phyloP scores from a whole-genome alignment of 2,329 filamentous ascomycete genomes.

The Fusarium nodosum region DNA sequence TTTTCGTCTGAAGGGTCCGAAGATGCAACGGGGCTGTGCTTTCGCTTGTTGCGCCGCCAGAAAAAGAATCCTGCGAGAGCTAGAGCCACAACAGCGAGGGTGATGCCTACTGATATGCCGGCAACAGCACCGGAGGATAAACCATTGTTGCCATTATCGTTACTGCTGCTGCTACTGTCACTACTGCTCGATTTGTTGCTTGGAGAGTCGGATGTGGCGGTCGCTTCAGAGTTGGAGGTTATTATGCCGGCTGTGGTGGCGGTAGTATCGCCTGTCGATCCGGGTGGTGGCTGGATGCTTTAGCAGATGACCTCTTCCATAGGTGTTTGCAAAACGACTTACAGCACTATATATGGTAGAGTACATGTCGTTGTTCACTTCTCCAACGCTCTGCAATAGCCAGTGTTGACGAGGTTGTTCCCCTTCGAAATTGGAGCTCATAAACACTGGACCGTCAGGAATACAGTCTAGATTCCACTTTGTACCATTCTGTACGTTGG shows the following conservation, averaged over 20 bases:
- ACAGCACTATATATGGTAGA: constrained; percentile 50
- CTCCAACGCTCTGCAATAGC: constrained; percentile 52
- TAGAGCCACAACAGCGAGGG: constrained; percentile 22
- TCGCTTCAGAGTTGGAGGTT: constrained; percentile 2
- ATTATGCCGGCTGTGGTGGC: constrained; percentile 1
- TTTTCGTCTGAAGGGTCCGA: not conserved
- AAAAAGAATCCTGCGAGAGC: constrained; percentile 21
- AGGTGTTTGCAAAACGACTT: accelerated
- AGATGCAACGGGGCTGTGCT: not conserved
- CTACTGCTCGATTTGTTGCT: not conserved
- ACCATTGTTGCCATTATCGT: not conserved
- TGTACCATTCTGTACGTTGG: constrained; percentile 53
- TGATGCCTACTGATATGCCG: constrained; percentile 12
- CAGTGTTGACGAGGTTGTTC: constrained; percentile 53
- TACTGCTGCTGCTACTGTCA: not conserved
- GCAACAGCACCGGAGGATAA: constrained; percentile 30
- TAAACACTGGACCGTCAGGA: constrained; percentile 50
- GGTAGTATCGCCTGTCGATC: constrained; percentile 3
- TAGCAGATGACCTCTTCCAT: not conserved
- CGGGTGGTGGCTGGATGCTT: constrained; percentile 4
- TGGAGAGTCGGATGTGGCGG: not conserved
- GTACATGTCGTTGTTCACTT: constrained; percentile 52
- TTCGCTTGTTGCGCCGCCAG: constrained; percentile 30
- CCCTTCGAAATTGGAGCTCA: constrained; percentile 48
- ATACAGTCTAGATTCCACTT: constrained; percentile 54